Evolutionary conservation across 495 filamentous ascomycete genomes (phyloP), one percentile per base, ranked within the genome.

Genomic region (Acidiella bohemica): DNA sequence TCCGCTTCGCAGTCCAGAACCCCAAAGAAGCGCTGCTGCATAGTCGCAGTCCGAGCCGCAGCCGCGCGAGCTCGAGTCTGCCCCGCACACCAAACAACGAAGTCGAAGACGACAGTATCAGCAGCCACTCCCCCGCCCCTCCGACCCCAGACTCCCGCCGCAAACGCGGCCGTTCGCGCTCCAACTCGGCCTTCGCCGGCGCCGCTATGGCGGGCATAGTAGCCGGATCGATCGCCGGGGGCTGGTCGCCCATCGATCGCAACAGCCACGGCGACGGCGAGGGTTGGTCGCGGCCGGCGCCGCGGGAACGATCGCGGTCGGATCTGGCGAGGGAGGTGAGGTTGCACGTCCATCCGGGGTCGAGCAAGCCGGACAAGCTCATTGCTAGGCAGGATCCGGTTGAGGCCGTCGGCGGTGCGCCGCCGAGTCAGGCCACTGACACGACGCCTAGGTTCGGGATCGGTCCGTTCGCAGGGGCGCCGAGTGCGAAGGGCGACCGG

Each of bases 181-280:
- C 84, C 4, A 93, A 86, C 60, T 92, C 84, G 0, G 76, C 80
- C 2, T 72, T 93, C 33, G 34, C 82, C 8, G 82, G 83, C 2
- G 81, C 84, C 4, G 84, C 85, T 24, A 81, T 81, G 83, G 79
- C 85, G 18, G 86, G 86, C 46, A 75, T 94, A 34, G 76, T 94
- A 41, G 86, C 85, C 25, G 84, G 83, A 36, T 80, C 79, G 59
- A 76, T 94, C 34, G 84, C 74, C 24, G 84, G 84, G 26, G 84
- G 83, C 29, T 93, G 83, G 84, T 92, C 84, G 34, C 86, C 86
- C 0, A 81, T 90, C 39, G n/a, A n/a, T n/a, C n/a, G n/a, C n/a
- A n/a, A n/a, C n/a, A 84, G 85, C 39, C 65, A 71, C 17, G 24
- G 23, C 22, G 38, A 48, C 10, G 49, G 49, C 12, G 52, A 55